Base-by-base conservation (phyloP, 2,329 filamentous ascomycete species). In the Chrysoporthe austroafricana region DNA sequence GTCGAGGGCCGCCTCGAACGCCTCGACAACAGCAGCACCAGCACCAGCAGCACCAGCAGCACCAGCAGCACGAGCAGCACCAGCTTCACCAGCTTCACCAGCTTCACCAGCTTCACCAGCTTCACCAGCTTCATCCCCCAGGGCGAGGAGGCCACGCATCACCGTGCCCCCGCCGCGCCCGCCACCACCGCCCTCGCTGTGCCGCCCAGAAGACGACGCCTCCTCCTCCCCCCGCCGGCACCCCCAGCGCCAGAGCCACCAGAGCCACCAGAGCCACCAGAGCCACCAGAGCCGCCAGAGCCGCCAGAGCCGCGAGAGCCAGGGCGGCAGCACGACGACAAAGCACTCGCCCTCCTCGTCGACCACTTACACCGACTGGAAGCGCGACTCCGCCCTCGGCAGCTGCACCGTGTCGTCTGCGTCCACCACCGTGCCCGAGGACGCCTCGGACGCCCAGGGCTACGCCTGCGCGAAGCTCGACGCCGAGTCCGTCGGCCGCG, bases 381-480 rank as follows among this genome's bases (percentile, higher is more conserved):
- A 86, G 76, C 81, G 87, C 68, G 86, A 88, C 72, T 88, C 86
- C 34, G 84, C 82, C 8, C 80, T 85, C 63, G 82, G 83, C 62
- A 46, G 42, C 21, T 79, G 82, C 14, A 83, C 82, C 18, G 77
- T 79, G 43, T 82, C 82, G 36, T 74, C 77, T 5, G 74, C 74
- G 66, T 81, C 79, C 32, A 78, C 79, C 59, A 78, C 66, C 39
- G 57, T 67, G 36, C 66, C 63, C 4, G 68, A 73, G 6, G 74
- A 75, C 39, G 64, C 68, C n/a, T 52, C 66, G 18, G 68, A 67
- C 26, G 65, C 66, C 50, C 74, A 74, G 66, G 63, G 64, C 21
- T 52, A 52, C 54, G n/a, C 56, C 44, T 61, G 60, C 43, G 50
- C 32, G 26, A 67, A 67, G 61, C 58, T 67, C 54, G 52, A 60